A percentile compares a stretch with the other conserved stretches of the same genome.
Evolutionary conservation across 1,284 basidiomycete genomes (phyloP).

Genomic region (Rhodotorula sp.): DNA sequence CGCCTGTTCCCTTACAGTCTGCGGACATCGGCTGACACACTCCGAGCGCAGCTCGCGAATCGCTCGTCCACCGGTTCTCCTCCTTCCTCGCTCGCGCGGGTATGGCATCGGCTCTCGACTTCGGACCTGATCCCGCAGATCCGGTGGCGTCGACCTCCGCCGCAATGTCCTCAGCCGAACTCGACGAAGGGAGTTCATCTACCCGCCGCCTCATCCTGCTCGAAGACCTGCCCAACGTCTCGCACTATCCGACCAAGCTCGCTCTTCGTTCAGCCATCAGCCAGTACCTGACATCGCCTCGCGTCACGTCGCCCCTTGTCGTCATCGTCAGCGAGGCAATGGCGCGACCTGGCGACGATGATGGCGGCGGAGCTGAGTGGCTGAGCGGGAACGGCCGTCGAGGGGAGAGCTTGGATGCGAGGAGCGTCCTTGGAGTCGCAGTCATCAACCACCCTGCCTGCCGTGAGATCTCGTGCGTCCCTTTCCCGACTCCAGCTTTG

Average conservation of each 20-base stretch:
- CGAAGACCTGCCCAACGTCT: conserved; percentile 89
- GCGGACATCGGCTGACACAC: not conserved
- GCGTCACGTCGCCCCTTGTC: conserved; percentile 65
- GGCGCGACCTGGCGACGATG: conserved; percentile 53
- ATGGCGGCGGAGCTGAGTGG: conserved; percentile 56
- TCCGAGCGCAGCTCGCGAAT: conserved; percentile 54
- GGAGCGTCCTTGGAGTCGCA: conserved; percentile 48
- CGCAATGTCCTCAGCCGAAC: not conserved
- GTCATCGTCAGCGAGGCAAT: conserved; percentile 76
- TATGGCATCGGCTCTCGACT: conserved; percentile 61
- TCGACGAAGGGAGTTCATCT: not conserved
- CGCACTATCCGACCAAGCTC: conserved; percentile 60
- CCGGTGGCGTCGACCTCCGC: not conserved
- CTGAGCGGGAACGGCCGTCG: conserved; percentile 53
- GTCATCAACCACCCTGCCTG: conserved; percentile 65
- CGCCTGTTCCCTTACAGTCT: not conserved
- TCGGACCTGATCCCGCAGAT: conserved; percentile 30
- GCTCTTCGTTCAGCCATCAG: conserved; percentile 73
- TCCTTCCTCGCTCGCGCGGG: conserved; percentile 73
- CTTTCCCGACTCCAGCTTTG: not conserved
- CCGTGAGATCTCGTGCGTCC: conserved; percentile 67
- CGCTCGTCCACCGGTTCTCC: conserved; percentile 69
- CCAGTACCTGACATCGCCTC: conserved; percentile 52
- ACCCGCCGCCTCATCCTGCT: conserved; percentile 65
- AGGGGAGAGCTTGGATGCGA: conserved; percentile 39